phyloP scores from a whole-genome alignment of 2,329 filamentous ascomycete species.

The Thielaviopsis musarum region DNA sequence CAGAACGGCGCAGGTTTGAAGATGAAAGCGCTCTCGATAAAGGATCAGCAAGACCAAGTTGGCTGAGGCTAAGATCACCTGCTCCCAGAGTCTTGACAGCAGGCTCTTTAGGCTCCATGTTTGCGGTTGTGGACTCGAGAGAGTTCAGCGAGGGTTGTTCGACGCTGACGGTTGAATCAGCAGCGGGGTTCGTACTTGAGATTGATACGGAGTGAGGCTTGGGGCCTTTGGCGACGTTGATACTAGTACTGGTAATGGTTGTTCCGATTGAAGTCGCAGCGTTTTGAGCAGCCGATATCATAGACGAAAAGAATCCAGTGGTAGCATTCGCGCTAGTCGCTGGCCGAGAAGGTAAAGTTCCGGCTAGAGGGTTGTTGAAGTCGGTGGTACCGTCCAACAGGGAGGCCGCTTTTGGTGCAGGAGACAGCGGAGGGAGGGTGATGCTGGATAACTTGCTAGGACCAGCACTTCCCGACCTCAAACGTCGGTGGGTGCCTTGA shows the following conservation, averaged over 20 bases:
- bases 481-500: slow-evolving; percentile 13
- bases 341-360: not conserved
- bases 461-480: slow-evolving; percentile 22
- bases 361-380: not conserved
- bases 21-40: not conserved
- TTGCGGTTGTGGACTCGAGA: not conserved
- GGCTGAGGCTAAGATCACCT: slow-evolving; percentile 76
- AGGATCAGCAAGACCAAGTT: slow-evolving; percentile 59
- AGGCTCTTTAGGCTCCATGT: slow-evolving; percentile 44
- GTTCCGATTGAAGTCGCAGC: slow-evolving; percentile 62
- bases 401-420: slow-evolving; percentile 43
- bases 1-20: not conserved
- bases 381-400: not conserved
- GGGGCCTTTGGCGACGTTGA: slow-evolving; percentile 20
- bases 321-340: slow-evolving; percentile 20
- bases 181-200: slow-evolving; percentile 12
- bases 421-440: slow-evolving; percentile 55
- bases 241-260: slow-evolving; percentile 51
- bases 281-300: slow-evolving; percentile 85
- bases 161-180: slow-evolving; percentile 1
- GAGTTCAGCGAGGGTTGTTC: slow-evolving; percentile 1
- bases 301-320: slow-evolving; percentile 77
- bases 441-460: slow-evolving; percentile 81
- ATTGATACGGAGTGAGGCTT: not conserved
- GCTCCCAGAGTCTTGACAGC: slow-evolving; percentile 79